Conservation (phyloP, 2,329 filamentous ascomycete genomes). For the Pseudocercospora pini-densiflorae region DNA sequence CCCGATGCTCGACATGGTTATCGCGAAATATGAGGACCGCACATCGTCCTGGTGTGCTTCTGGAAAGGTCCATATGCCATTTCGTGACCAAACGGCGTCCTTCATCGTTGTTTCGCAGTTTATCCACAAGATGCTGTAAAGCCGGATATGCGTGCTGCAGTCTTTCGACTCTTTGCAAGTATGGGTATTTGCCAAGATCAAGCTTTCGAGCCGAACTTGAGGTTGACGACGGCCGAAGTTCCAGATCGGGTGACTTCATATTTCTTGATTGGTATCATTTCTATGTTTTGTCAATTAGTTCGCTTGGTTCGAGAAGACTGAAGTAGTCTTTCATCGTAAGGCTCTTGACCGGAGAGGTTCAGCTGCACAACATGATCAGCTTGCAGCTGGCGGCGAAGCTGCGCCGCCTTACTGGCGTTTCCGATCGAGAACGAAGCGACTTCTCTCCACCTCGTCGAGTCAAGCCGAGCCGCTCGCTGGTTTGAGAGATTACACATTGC, state of each 20-base stretch:
- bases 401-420: neutral
- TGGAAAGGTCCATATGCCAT: neutral
- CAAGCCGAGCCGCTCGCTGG: too few species aligned
- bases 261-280: too few species aligned
- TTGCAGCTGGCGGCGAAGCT: neutral
- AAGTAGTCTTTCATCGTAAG: too few species aligned
- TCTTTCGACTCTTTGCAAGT: slow-evolving; percentile 8
- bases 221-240: neutral
- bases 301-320: too few species aligned
- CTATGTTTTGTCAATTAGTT: too few species aligned
- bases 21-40: slow-evolving; percentile 18
- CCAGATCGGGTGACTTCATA: too few species aligned
- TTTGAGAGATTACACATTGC: too few species aligned
- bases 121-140: slow-evolving; percentile 14
- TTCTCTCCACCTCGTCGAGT: too few species aligned
- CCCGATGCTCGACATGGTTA: slow-evolving; percentile 1
- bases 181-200: slow-evolving; percentile 5
- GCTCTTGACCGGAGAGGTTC: too few species aligned
- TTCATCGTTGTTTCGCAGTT: slow-evolving; percentile 19
- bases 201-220: neutral
- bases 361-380: neutral
- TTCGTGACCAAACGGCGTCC: slow-evolving; percentile 12
- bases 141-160: slow-evolving; percentile 11
- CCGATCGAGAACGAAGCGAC: too few species aligned
- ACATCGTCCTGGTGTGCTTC: slow-evolving; percentile 19